These are phyloP conservation scores for Lasiodiplodia hormozganensis DNA, from an alignment of 2,329 filamentous ascomycete species.

Conservation along the genomic window DNA sequence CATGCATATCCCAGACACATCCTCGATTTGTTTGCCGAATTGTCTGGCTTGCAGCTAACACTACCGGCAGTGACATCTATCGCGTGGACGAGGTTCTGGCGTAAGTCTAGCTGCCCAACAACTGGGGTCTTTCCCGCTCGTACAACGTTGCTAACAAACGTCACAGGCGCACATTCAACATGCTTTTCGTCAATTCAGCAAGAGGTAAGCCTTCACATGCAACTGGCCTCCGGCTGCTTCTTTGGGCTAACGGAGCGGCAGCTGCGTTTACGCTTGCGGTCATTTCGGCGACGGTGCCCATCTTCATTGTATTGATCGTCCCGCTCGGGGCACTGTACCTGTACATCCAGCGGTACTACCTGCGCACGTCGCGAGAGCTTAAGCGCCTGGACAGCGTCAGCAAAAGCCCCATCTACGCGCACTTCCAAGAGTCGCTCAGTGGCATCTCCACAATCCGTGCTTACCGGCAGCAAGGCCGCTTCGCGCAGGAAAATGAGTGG, in stretches of 20 bases:
- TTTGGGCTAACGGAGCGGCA: conserved; percentile 34
- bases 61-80: conserved; percentile 69
- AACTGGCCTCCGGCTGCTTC: conserved; percentile 8
- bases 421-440: conserved; percentile 96
- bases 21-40: conserved; percentile 21
- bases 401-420: conserved; percentile 94
- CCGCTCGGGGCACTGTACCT: conserved; percentile 84
- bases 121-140: neutral
- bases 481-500: conserved; percentile 95
- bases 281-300: conserved; percentile 81
- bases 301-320: conserved; percentile 80
- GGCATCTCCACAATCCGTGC: conserved; percentile 95
- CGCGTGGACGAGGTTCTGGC: conserved; percentile 91
- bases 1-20: conserved; percentile 15
- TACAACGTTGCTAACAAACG: conserved; percentile 5
- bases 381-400: conserved; percentile 96
- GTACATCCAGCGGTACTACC: conserved; percentile 95
- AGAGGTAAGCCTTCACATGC: conserved; percentile 50
- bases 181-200: conserved; percentile 66
- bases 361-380: conserved; percentile 92
- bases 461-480: conserved; percentile 86
- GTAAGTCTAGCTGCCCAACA: conserved; percentile 43
- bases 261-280: conserved; percentile 82
- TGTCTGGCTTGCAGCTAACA: conserved; percentile 26
- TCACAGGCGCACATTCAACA: conserved; percentile 83